These are phyloP conservation scores for Alternaria arborescens DNA, from an alignment of 2,329 filamentous ascomycete species.

Conservation along the genomic window DNA sequence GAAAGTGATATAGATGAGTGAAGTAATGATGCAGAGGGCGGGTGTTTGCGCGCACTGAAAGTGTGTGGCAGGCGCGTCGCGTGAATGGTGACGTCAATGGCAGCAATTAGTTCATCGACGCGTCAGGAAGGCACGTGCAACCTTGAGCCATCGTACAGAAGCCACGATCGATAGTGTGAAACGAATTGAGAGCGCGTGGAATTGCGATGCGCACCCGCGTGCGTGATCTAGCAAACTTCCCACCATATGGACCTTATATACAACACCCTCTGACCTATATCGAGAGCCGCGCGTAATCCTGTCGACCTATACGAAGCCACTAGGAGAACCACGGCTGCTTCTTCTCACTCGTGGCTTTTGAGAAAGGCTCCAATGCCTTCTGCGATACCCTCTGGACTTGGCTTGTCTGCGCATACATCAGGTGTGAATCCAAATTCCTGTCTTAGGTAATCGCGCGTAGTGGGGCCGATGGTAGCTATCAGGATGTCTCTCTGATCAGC, in stretches of 20 bases:
- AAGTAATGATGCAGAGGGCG: not conserved
- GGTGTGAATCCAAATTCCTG: conserved; percentile 72
- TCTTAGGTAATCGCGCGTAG: conserved; percentile 78
- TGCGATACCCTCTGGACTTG: conserved; percentile 81
- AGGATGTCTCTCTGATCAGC: conserved; percentile 59
- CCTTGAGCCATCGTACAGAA: not conserved
- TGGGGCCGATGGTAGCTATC: conserved; percentile 91
- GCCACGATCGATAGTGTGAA: not conserved
- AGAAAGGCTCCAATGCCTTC: conserved; percentile 66
- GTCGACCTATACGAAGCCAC: not conserved
- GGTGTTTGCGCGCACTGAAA: not conserved
- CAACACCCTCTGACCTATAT: not conserved
- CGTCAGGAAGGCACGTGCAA: conserved; percentile 21
- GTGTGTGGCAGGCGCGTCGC: conserved; percentile 16
- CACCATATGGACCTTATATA: not conserved
- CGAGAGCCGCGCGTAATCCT: not conserved
- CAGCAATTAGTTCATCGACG: conserved; percentile 13
- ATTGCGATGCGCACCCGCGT: not conserved
- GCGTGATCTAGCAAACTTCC: not conserved
- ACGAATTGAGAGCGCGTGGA: not conserved
- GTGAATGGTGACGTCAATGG: conserved; percentile 20
- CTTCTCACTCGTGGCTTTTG: not conserved
- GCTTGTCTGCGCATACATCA: conserved; percentile 81
- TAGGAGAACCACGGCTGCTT: not conserved
- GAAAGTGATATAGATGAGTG: not conserved